phyloP scores from a whole-genome alignment of 2,329 filamentous ascomycete genomes.

The Parastagonospora avenae region DNA sequence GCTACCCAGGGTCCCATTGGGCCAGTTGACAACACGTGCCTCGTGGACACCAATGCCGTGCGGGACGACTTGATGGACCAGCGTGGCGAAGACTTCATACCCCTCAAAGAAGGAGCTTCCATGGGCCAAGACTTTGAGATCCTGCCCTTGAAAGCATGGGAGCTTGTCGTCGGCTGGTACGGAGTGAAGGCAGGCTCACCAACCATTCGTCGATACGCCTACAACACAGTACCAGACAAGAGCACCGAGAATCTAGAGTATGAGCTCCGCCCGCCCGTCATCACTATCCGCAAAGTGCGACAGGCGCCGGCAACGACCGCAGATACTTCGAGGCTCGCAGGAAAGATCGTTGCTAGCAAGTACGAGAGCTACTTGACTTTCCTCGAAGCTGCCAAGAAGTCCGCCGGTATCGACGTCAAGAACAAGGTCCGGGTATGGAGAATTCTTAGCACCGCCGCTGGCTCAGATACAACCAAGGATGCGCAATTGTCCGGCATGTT shows the following conservation, averaged over 20 bases:
- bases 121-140: slow-evolving; percentile 75
- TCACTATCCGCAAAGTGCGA: slow-evolving; percentile 81
- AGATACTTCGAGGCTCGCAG: slow-evolving; percentile 65
- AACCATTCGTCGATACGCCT: slow-evolving; percentile 75
- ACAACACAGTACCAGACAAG: slow-evolving; percentile 71
- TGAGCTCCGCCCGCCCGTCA: slow-evolving; percentile 83
- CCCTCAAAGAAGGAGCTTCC: slow-evolving; percentile 69
- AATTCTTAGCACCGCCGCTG: slow-evolving; percentile 57
- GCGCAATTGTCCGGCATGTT: slow-evolving; percentile 46
- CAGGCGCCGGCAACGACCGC: slow-evolving; percentile 64
- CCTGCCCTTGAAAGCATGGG: slow-evolving; percentile 80
- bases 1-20: slow-evolving; percentile 69
- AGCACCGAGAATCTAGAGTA: slow-evolving; percentile 70
- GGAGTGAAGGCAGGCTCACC: slow-evolving; percentile 72
- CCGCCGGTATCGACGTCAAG: slow-evolving; percentile 68
- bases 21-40: slow-evolving; percentile 84
- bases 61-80: slow-evolving; percentile 40
- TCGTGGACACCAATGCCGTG: slow-evolving; percentile 50
- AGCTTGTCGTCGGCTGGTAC: slow-evolving; percentile 81
- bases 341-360: slow-evolving; percentile 72
- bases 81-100: slow-evolving; percentile 64
- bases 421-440: slow-evolving; percentile 81
- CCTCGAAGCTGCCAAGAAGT: slow-evolving; percentile 72
- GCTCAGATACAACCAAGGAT: slow-evolving; percentile 39
- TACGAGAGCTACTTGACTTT: slow-evolving; percentile 75